phyloP scores from a whole-genome alignment of 495 filamentous ascomycete genomes.

The Neurospora sp. region DNA sequence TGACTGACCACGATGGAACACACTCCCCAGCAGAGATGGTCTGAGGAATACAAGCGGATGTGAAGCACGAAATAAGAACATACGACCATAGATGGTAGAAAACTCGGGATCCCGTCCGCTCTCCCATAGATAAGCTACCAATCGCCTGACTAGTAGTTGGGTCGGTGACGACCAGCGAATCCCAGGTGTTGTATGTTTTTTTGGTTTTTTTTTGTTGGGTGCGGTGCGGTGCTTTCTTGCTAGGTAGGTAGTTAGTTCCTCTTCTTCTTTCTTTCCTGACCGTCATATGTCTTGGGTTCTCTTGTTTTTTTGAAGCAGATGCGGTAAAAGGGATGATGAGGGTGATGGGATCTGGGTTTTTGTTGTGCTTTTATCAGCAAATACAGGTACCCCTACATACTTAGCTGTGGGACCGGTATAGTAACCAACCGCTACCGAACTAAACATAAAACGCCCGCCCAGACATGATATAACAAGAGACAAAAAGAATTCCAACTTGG shows the following conservation, averaged over 20 bases:
- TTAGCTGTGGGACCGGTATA: not conserved
- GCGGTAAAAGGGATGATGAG: not conserved
- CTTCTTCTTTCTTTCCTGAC: not conserved
- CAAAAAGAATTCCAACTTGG: not conserved
- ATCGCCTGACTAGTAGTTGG: conserved; percentile 33
- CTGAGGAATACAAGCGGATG: not conserved
- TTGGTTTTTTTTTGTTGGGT: not conserved
- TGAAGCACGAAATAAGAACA: not conserved
- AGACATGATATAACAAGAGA: not conserved
- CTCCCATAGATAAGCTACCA: conserved; percentile 27
- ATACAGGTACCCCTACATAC: not conserved
- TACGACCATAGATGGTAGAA: not conserved
- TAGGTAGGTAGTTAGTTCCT: too few relatives aligned
- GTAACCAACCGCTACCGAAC: not conserved
- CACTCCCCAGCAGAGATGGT: not conserved
- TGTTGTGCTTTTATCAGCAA: not conserved
- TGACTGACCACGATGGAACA: not conserved
- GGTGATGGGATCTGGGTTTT: not conserved
- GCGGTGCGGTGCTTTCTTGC: not conserved
- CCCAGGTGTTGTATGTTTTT: conserved; percentile 35
- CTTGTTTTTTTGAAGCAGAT: not conserved
- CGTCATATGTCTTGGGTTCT: not conserved
- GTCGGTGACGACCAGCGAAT: conserved; percentile 33
- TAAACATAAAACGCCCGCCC: not conserved
- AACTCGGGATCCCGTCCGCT: not conserved